These are phyloP conservation scores for Hordeum pubiflorum DNA, from an alignment of 202 grass and related monocot genomes.

Conservation along the genomic window DNA sequence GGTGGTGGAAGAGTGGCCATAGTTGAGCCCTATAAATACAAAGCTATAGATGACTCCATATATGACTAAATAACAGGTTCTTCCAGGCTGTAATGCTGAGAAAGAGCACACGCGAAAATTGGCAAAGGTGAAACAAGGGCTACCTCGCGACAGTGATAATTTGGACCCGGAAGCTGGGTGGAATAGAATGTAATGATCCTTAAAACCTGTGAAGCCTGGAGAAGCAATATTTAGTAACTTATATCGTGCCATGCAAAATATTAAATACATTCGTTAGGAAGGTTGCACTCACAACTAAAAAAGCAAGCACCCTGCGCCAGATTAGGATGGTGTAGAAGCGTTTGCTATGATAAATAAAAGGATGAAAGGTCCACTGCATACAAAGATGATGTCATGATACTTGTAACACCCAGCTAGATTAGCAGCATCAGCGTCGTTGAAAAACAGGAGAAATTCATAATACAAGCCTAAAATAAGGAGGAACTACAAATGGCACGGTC, in stretches of 20 bases:
- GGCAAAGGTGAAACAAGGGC: background rate
- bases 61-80: background rate
- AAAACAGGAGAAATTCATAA: background rate
- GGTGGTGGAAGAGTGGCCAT: conserved; percentile 75
- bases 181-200: conserved; percentile 97
- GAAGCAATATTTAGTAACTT: conserved; percentile 16
- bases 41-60: conserved; percentile 19
- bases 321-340: conserved; percentile 76
- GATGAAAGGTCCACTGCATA: conserved; percentile 91
- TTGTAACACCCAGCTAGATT: background rate
- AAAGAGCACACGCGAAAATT: background rate
- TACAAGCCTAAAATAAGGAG: conserved; percentile 4
- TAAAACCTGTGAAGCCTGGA: conserved; percentile 78
- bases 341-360: conserved; percentile 85
- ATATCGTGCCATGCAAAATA: background rate
- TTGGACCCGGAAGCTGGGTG: conserved; percentile 93
- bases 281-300: conserved; percentile 69
- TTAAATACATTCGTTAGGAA: background rate
- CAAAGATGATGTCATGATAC: conserved; percentile 14
- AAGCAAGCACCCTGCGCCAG: conserved; percentile 78
- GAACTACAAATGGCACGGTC: background rate
- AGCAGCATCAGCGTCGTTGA: background rate
- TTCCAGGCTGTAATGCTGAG: background rate
- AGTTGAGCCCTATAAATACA: conserved; percentile 49
- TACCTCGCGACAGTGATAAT: conserved; percentile 98